Percentiles rank a stretch among this genome's conserved stretches.
These are phyloP conservation scores for Syncephalastrum monosporum DNA, from an alignment of 371 early-diverging fungal genomes.

Conservation along the genomic window DNA sequence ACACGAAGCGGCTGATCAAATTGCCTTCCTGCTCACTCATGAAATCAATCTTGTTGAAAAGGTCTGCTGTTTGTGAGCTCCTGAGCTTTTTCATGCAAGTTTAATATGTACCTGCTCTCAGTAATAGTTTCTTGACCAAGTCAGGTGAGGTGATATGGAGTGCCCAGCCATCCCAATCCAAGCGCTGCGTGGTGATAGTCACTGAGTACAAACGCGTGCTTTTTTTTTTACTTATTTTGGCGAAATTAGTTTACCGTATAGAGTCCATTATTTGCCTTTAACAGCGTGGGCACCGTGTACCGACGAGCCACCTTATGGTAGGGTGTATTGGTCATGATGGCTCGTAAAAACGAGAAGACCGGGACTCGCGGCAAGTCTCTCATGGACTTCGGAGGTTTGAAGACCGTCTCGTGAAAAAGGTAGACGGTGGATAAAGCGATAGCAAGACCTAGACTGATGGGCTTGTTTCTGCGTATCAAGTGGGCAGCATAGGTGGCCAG, in stretches of 20 bases:
- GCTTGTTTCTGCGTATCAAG: too few species aligned
- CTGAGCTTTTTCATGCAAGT: too few species aligned
- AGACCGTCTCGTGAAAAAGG: conserved; percentile 1
- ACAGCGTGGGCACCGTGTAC: not conserved
- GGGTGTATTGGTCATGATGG: not conserved
- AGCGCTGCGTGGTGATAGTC: not conserved
- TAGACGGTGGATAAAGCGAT: too few species aligned
- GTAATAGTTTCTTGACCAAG: conserved; percentile 5
- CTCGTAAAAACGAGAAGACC: not conserved
- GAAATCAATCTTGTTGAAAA: conserved; percentile 19
- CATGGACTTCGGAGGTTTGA: conserved; percentile 8
- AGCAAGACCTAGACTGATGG: too few species aligned
- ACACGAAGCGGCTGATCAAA: conserved; percentile 15
- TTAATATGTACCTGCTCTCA: conserved; percentile 8
- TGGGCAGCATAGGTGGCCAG: too few species aligned
- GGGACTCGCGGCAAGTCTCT: conserved; percentile 10
- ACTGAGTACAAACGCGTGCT: not conserved
- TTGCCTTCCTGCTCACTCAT: conserved; percentile 9
- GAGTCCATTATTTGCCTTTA: not conserved
- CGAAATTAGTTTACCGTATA: conserved; percentile 1
- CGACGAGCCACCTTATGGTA: not conserved
- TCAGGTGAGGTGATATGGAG: conserved; percentile 10
- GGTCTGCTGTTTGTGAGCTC: not conserved
- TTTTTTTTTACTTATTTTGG: not conserved
- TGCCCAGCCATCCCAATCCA: conserved; percentile 13